Conservation (phyloP, 345 rosid genomes). For the Camelina laxa region DNA sequence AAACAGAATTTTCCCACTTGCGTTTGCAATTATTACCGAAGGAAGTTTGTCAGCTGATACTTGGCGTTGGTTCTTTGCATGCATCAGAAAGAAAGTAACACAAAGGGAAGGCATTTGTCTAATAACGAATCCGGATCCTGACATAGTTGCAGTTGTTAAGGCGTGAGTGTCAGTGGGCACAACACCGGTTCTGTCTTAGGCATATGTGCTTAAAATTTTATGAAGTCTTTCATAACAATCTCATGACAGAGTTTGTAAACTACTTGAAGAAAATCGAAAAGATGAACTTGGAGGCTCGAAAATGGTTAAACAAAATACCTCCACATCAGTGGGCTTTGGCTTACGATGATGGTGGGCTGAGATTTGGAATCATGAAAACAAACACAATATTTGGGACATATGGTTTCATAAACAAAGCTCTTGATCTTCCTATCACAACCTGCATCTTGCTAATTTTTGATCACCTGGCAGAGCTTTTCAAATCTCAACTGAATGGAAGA, state of each 20-base stretch:
- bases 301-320: conserved; percentile 12
- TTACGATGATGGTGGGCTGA: neutral
- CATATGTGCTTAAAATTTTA: conserved; percentile 11
- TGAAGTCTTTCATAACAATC: conserved; percentile 13
- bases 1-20: conserved; percentile 10
- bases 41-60: conserved; percentile 2
- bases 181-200: conserved; percentile 26
- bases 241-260: conserved; percentile 30
- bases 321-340: conserved; percentile 1
- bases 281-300: conserved; percentile 16
- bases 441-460: conserved; percentile 24
- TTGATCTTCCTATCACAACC: conserved; percentile 16
- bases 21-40: neutral
- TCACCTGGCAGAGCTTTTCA: conserved; percentile 12
- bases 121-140: conserved; percentile 6
- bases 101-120: conserved; percentile 7
- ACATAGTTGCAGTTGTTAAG: conserved; percentile 10
- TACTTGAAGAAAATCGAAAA: conserved; percentile 19
- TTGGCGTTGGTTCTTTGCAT: conserved; percentile 27
- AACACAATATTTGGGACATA: neutral
- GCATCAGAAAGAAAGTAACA: conserved; percentile 23
- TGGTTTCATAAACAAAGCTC: neutral
- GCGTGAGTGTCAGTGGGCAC: conserved; percentile 29
- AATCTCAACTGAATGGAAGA: neutral
- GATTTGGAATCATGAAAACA: neutral